Conservation (phyloP, 2,329 filamentous ascomycete genomes). For the Plectosphaerella plurivora region DNA sequence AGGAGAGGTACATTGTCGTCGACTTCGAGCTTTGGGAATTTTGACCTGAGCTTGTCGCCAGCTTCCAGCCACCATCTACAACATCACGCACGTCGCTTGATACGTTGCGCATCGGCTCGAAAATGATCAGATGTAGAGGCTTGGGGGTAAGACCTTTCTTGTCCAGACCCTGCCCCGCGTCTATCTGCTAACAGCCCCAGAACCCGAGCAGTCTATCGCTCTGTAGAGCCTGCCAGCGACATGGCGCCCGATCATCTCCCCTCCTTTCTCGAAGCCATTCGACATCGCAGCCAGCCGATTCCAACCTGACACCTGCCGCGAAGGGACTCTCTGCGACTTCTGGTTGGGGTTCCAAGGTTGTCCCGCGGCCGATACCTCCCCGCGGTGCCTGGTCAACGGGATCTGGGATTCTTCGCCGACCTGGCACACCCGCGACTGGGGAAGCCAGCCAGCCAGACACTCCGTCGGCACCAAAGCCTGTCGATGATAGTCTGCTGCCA, state of each 20-base stretch:
- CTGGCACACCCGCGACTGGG: too few relatives aligned
- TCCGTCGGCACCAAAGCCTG: background rate
- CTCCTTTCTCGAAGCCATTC: slow-evolving; percentile 9
- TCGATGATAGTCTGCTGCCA: slow-evolving; percentile 24
- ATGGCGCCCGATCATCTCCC: slow-evolving; percentile 2
- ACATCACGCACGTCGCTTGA: slow-evolving; percentile 1
- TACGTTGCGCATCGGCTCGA: slow-evolving; percentile 7
- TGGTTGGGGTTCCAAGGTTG: too few relatives aligned
- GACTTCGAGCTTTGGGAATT: background rate
- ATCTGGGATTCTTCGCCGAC: too few relatives aligned
- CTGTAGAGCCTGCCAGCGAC: slow-evolving; percentile 33
- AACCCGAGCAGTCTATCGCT: slow-evolving; percentile 32
- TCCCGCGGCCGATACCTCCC: too few relatives aligned
- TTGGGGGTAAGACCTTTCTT: slow-evolving; percentile 27
- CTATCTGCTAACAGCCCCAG: slow-evolving; percentile 16
- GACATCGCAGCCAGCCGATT: background rate
- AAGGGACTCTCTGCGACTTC: background rate
- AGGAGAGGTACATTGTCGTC: too few relatives aligned
- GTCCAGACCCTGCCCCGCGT: too few relatives aligned
- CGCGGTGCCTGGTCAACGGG: too few relatives aligned
- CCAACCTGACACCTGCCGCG: background rate
- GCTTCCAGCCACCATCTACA: background rate
- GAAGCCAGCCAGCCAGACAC: background rate
- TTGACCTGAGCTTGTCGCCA: background rate
- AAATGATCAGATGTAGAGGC: slow-evolving; percentile 38